Conservation (phyloP, 345 rosid species). For the Clarkia xantiana region DNA sequence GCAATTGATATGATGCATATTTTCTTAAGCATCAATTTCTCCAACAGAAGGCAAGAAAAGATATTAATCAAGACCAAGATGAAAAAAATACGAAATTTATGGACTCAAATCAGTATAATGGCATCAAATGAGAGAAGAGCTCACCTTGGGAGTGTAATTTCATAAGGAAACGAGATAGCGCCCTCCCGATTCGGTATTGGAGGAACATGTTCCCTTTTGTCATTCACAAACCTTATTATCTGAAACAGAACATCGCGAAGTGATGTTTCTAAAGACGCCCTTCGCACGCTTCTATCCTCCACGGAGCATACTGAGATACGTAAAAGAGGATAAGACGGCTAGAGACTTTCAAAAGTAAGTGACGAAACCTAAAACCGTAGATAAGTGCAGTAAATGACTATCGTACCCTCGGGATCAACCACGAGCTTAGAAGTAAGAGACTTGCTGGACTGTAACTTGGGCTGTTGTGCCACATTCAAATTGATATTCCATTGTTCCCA, state of each 20-base stretch:
- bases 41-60: no score
- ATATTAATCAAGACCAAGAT: no score
- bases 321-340: slow-evolving; percentile 3
- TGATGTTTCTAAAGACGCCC: slow-evolving; percentile 65
- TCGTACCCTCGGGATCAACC: slow-evolving; percentile 61
- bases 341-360: not conserved
- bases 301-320: slow-evolving; percentile 26
- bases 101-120: not conserved
- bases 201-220: slow-evolving; percentile 92
- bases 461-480: slow-evolving; percentile 64
- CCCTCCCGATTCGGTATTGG: slow-evolving; percentile 50
- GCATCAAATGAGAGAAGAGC: slow-evolving; percentile 13
- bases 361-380: not conserved
- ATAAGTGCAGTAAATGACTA: not conserved
- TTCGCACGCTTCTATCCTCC: slow-evolving; percentile 53
- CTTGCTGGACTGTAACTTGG: slow-evolving; percentile 37
- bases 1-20: no score
- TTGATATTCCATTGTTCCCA: slow-evolving; percentile 97
- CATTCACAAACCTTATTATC: slow-evolving; percentile 80
- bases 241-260: slow-evolving; percentile 81
- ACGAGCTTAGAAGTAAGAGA: slow-evolving; percentile 48
- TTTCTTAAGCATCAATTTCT: no score
- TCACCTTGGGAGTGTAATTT: slow-evolving; percentile 77
- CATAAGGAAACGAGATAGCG: slow-evolving; percentile 65
- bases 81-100: no score